Base-by-base conservation (phyloP, 257 asterid species). In the Przewalskia tangutica region DNA sequence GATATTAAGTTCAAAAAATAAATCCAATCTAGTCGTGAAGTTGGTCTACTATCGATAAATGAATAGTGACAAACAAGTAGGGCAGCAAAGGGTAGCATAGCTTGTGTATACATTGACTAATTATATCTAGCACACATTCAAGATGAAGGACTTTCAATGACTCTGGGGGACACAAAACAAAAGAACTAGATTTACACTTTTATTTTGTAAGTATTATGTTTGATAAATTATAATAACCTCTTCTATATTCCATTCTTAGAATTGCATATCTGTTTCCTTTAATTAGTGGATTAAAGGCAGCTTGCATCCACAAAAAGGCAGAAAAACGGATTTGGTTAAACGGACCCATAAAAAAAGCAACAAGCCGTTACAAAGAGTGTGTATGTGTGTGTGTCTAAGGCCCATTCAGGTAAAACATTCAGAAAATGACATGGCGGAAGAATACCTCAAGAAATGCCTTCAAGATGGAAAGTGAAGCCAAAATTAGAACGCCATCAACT, bases 401-500 rank as follows among this genome's bases (percentile, higher is more conserved):
- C 27, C 53, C 7, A 40, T 68, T 67, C 34, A 40, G 36, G 53
- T 77, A 7, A 9, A 53, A 66, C 65, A 77, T 77, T 77, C 53
- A 17, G 38, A 79, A 65, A 4, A 10, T 80, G 63, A 17, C 44
- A 75, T 14, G 77, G 56, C 77, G 40, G 67, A 48, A 55, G 34
- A 46, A 58, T 81, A 85, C 88, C 89, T 87, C 89, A 50, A 86
- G 89, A 66, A 86, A 86, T 44, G 89, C 88, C 84, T 85, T 85
- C 84, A 85, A 64, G 42, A 87, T 36, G 7, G 86, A 86, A 64
- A 85, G 88, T 11, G 82, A 85, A 87, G 85, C 88, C 82, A 87
- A 77, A 54, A 87, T 76, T 58, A 87, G 38, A 77, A 85, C 82
- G 4, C 89, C 89, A 80, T 83, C 89, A 81, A 85, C 85, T 11